These are phyloP conservation scores for Globisporangium viniferum DNA, from an alignment of 352 stramenopile genomes.

Conservation along the genomic window DNA sequence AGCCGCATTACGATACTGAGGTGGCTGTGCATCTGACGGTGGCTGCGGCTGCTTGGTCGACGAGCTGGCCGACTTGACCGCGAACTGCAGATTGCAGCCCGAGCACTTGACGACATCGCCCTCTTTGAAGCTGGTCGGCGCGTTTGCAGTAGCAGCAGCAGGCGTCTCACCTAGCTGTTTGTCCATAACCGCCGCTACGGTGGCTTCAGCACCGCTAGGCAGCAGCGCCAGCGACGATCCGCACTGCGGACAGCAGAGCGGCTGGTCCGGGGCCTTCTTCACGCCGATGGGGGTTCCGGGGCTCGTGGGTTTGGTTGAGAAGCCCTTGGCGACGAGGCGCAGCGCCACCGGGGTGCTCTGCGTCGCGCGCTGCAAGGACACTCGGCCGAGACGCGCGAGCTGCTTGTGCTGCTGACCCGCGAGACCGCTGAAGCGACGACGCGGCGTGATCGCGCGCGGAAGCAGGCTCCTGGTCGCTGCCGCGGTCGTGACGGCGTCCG, in stretches of 20 bases:
- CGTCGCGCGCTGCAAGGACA: not conserved
- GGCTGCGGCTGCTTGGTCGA: constrained; percentile 9
- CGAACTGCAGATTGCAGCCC: constrained; percentile 68
- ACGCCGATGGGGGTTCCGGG: constrained; percentile 9
- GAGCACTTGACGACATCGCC: constrained; percentile 77
- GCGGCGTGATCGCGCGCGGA: not conserved
- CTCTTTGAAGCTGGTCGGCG: constrained; percentile 45
- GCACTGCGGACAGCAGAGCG: constrained; percentile 69
- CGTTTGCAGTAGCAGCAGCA: not conserved
- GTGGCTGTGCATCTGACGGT: constrained; percentile 10
- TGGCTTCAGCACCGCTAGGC: constrained; percentile 24
- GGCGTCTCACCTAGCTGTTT: constrained; percentile 16
- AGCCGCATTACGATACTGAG: constrained; percentile 59
- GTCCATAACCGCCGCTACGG: constrained; percentile 5
- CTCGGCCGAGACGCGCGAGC: not conserved
- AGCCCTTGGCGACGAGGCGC: not conserved
- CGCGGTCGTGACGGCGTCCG: constrained; percentile 1
- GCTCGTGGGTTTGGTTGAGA: constrained; percentile 13
- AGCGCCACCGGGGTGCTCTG: not conserved
- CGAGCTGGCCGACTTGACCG: constrained; percentile 41
- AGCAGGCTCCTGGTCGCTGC: constrained; percentile 5
- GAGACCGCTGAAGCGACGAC: constrained; percentile 1
- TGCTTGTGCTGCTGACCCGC: not conserved
- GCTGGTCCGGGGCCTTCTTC: constrained; percentile 19
- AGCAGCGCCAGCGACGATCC: constrained; percentile 49